Evolutionary conservation across 2,329 filamentous ascomycete genomes (phyloP).

Genomic region (Ophiostoma sp.): DNA sequence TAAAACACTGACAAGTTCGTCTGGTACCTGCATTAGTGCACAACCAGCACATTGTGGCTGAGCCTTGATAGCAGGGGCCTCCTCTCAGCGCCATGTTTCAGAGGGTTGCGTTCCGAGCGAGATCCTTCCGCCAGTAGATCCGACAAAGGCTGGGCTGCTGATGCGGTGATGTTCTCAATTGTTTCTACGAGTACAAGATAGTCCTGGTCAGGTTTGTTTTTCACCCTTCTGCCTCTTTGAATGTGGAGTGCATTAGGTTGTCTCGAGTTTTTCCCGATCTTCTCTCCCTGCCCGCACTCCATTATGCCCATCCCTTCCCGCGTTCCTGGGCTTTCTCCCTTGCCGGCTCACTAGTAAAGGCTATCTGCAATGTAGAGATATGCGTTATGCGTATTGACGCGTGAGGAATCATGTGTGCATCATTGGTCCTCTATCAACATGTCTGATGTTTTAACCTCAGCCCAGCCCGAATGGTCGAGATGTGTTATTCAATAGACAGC

Average conservation of each 20-base stretch:
- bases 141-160: not conserved
- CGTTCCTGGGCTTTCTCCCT: not conserved
- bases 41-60: slow-evolving; percentile 1
- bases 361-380: not conserved
- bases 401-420: not conserved
- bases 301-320: not conserved
- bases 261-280: slow-evolving; percentile 3
- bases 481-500: not conserved
- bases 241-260: not conserved
- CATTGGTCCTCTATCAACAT: not conserved
- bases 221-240: not conserved
- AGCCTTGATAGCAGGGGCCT: not conserved
- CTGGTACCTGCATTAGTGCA: slow-evolving; percentile 11
- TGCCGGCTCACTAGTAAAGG: slow-evolving; percentile 1
- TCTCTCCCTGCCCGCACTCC: slow-evolving; percentile 9
- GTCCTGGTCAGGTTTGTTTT: not conserved
- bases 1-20: not conserved
- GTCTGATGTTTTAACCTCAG: not conserved
- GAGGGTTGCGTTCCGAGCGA: slow-evolving; percentile 17
- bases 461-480: not conserved
- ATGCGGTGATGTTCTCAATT: not conserved
- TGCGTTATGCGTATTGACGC: too few relatives aligned
- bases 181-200: not conserved
- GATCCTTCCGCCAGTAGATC: slow-evolving; percentile 10
- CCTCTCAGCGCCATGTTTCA: slow-evolving; percentile 17